phyloP scores from a whole-genome alignment of 208 protist genomes.

The Wallacemonas sp. region DNA sequence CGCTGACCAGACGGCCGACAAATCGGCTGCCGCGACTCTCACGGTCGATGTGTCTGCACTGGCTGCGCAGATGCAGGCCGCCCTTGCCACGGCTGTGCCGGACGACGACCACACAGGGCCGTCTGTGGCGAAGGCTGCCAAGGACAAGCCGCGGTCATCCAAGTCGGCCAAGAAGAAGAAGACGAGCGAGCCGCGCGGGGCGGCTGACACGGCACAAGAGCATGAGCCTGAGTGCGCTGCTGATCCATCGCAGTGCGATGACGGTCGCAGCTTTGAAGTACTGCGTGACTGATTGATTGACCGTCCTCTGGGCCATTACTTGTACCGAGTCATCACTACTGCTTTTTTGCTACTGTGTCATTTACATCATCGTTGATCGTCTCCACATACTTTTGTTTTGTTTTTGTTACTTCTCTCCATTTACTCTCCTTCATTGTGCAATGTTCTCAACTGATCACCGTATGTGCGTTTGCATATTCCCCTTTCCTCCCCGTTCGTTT shows the following conservation, averaged over 20 bases:
- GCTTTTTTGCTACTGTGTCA: no score
- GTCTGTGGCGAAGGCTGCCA: background rate
- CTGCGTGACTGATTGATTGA: slow-evolving; percentile 34
- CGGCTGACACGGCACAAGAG: background rate
- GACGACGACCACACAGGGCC: background rate
- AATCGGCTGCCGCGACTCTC: background rate
- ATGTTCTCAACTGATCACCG: no score
- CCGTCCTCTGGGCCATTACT: no score
- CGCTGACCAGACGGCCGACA: background rate
- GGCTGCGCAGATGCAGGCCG: slow-evolving; percentile 3
- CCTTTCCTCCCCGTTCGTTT: no score
- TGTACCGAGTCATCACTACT: no score
- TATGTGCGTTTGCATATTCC: no score
- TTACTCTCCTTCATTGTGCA: no score
- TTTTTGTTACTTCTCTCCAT: no score
- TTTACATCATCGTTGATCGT: no score
- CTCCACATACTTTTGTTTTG: no score
- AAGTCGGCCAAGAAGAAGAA: background rate
- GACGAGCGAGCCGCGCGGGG: background rate
- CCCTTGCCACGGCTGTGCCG: background rate
- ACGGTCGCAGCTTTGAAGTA: slow-evolving; percentile 46
- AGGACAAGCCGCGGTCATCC: background rate
- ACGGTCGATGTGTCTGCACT: background rate
- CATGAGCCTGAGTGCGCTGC: no score
- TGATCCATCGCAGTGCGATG: no score